Base-by-base conservation (phyloP, 2,329 filamentous ascomycete species). In the Aureobasidium sp. region DNA sequence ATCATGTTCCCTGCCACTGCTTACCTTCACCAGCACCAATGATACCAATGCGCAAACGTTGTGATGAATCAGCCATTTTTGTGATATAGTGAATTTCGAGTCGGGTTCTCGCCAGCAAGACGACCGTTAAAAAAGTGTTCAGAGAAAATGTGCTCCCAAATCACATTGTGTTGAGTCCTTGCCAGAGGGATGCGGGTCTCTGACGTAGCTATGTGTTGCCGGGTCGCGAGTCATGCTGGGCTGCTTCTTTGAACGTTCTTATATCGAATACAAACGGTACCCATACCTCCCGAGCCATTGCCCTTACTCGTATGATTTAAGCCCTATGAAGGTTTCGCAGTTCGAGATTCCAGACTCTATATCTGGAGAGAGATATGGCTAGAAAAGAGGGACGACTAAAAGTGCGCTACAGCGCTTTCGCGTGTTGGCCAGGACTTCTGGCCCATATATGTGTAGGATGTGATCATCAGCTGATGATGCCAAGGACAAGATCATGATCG, bases 1-100 rank as follows among this genome's bases (percentile, higher is more conserved):
- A 36, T 5, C 32, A 27, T 48, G 53, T 6, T 8, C 32, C 32
- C 32, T 34, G 15, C 13, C 13, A 24, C 29, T 41, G 39, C 53
- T 17, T 57, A 60, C 57, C 57, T 62, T 82, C 77, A 27, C 81
- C 80, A 52, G 77, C 77, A 6, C 81, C 79, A 37, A 80, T 74
- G 51, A 80, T 69, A 50, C 77, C 78, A 9, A 79, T 74, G n/a
- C 68, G 64, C 3, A 71, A 55, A 20, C 55, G 63, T 34, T 60
- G 50, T 24, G 36, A 34, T 39, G 43, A 37, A n/a, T 29, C 55
- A 47, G 43, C 26, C 55, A 59, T 59, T 32, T 43, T 13, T 27
- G 10, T 43, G 10, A 3, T 55, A 53, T 39, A 13, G 20, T 29
- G 24, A 17, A 37, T 6, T 43, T 8, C 37, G 37, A n/a, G 53